These are phyloP conservation scores for Pseudovirgaria hyperparasitica DNA, from an alignment of 2,329 filamentous ascomycete genomes.

Conservation along the genomic window DNA sequence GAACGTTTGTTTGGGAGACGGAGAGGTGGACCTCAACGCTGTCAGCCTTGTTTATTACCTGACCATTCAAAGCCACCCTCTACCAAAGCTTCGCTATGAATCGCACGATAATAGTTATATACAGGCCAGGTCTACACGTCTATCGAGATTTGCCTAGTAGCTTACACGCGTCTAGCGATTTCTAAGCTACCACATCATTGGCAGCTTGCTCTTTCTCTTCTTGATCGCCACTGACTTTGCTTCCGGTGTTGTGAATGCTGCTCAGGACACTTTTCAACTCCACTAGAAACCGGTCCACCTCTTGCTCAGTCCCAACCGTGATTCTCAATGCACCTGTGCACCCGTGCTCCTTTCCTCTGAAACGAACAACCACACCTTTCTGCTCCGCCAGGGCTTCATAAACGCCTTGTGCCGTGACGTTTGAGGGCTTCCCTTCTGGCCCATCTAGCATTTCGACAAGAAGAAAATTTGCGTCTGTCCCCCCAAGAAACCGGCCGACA, in stretches of 20 bases:
- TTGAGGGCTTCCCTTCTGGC: conserved; percentile 59
- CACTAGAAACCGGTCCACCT: conserved; percentile 66
- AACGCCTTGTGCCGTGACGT: conserved; percentile 60
- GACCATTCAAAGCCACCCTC: too few relatives aligned
- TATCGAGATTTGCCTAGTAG: too few relatives aligned
- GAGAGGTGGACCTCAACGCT: too few relatives aligned
- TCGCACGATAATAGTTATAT: too few relatives aligned
- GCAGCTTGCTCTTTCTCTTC: conserved; percentile 36
- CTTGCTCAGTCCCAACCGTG: conserved; percentile 79
- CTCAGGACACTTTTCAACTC: conserved; percentile 46
- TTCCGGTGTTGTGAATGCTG: conserved; percentile 28
- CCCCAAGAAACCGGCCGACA: conserved; percentile 70
- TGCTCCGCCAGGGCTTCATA: conserved; percentile 79
- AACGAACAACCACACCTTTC: conserved; percentile 82
- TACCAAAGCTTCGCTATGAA: too few relatives aligned
- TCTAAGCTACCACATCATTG: conserved; percentile 35
- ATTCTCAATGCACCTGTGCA: conserved; percentile 82
- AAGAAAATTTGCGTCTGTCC: conserved; percentile 74
- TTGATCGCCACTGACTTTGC: conserved; percentile 17
- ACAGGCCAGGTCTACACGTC: too few relatives aligned
- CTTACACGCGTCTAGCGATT: too few relatives aligned
- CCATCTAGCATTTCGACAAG: conserved; percentile 75
- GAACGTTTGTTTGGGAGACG: too few relatives aligned
- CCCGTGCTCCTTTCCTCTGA: conserved; percentile 83
- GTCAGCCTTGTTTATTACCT: too few relatives aligned